These are phyloP conservation scores for Eurotiales sp. DNA, from an alignment of 2,329 filamentous ascomycete species.

Conservation along the genomic window DNA sequence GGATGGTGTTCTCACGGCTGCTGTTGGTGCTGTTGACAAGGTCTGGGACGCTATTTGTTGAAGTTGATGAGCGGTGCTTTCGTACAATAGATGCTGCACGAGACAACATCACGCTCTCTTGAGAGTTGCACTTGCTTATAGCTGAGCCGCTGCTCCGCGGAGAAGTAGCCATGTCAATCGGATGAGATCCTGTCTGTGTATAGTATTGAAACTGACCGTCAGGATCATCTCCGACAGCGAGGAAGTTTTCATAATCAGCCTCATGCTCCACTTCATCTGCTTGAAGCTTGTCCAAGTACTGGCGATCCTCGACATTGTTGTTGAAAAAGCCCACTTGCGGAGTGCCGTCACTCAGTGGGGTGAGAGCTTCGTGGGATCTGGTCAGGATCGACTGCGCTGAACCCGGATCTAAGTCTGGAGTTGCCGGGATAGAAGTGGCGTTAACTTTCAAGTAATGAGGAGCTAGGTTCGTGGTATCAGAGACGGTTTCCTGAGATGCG, in stretches of 20 bases:
- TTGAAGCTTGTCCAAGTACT: constrained; percentile 32
- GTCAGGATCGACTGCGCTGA: constrained; percentile 28
- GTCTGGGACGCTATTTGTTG: constrained; percentile 44
- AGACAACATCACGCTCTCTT: constrained; percentile 54
- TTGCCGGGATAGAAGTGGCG: constrained; percentile 24
- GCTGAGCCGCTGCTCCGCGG: constrained; percentile 49
- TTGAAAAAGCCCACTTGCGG: constrained; percentile 23
- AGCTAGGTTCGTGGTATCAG: constrained; percentile 14
- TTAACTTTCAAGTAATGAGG: constrained; percentile 16
- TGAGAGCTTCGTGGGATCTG: constrained; percentile 25
- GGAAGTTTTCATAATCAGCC: constrained; percentile 38
- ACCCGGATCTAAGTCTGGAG: constrained; percentile 32
- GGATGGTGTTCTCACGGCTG: constrained; percentile 34
- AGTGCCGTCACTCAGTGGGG: constrained; percentile 28
- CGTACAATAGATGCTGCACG: constrained; percentile 45
- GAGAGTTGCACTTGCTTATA: constrained; percentile 55
- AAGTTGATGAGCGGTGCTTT: constrained; percentile 46
- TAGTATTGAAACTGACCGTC: constrained; percentile 48
- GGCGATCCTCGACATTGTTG: constrained; percentile 17
- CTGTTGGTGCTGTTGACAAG: constrained; percentile 38
- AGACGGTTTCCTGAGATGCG: neutral
- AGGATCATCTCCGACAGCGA: constrained; percentile 42
- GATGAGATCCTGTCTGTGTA: constrained; percentile 38
- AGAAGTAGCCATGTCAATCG: constrained; percentile 36
- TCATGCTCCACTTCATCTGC: constrained; percentile 32